Base-by-base conservation (phyloP, 1,139 yeast species). In the Yamadazyma blattariae region DNA sequence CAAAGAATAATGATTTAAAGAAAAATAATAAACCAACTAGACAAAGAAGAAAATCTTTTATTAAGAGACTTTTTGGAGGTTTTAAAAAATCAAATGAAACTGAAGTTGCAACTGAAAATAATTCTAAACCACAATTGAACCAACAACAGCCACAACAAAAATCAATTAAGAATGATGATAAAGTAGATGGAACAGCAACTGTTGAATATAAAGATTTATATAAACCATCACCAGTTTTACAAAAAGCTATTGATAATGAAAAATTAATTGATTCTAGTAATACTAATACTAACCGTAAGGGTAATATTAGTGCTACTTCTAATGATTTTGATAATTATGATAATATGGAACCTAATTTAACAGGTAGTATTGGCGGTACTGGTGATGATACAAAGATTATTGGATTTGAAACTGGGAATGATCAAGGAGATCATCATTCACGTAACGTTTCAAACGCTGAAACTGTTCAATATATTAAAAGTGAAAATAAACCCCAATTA, bases 21-120 rank as follows among this genome's bases (percentile, higher is more conserved):
- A 17, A 17, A 17, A 7, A 7, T 17, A 5, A 5, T 5, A 13
- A 21, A 11, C 18, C 8, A 19, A 33, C 9, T 16, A 41, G 28
- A 21, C 25, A 26, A 21, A 42, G 36, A 30, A 50, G 42, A 40
- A 33, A 37, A 30, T 56, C 60, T 4, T 43, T 58, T 11, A 37
- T 59, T 19, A 49, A 40, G 27, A 45, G 48, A 21, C 33, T 59
- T 1, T 45, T 59, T 19, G 45, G 39, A 17, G 39, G 40, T 6
- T 34, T 33, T 32, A 44, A 35, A 16, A 44, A 37, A 29, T 22
- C 34, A 3, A n/a, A 17, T n/a, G 35, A 27, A n/a, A 13, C 9
- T 17, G 22, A 17, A 11, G 13, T 23, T 23, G 25, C 9, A 4
- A 25, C n/a, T 12, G 14, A 23, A 11, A n/a, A 23, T n/a, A 13